Percentiles rank a stretch among this genome's conserved stretches.
These are phyloP conservation scores for Buddleja alternifolia DNA, from an alignment of 257 asterid genomes.

Conservation along the genomic window DNA sequence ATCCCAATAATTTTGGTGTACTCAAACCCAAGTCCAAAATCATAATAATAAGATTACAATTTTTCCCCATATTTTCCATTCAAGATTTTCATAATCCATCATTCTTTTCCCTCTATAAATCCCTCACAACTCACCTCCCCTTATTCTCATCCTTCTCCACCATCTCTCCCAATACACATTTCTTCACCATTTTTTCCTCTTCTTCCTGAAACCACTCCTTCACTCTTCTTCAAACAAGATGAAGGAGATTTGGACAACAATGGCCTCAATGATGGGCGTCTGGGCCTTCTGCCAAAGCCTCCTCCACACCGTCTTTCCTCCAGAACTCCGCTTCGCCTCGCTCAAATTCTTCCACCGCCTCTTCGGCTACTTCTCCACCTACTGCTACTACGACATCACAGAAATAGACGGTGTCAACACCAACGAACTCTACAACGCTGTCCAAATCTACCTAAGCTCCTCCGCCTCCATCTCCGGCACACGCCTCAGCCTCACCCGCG, in stretches of 20 bases:
- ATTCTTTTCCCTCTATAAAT: neutral
- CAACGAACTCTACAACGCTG: slow-evolving; percentile 54
- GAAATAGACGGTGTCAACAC: slow-evolving; percentile 57
- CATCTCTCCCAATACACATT: too few species aligned
- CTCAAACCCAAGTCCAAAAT: neutral
- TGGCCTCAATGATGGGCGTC: slow-evolving; percentile 49
- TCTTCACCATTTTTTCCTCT: slow-evolving; percentile 8
- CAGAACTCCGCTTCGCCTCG: slow-evolving; percentile 46
- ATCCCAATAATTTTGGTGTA: too few species aligned
- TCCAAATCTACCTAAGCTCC: slow-evolving; percentile 49
- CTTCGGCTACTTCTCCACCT: slow-evolving; percentile 40
- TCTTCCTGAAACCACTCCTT: neutral
- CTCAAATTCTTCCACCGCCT: slow-evolving; percentile 41
- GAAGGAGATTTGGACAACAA: slow-evolving; percentile 46
- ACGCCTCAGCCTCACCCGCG: slow-evolving; percentile 45
- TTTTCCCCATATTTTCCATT: neutral
- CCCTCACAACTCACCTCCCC: neutral
- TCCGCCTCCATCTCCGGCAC: slow-evolving; percentile 46
- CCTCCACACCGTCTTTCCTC: slow-evolving; percentile 43
- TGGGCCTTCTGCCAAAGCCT: slow-evolving; percentile 49
- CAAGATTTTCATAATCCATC: neutral
- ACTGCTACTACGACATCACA: slow-evolving; percentile 51
- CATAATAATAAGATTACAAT: neutral
- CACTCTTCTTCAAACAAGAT: neutral
- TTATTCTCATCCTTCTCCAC: neutral